Evolutionary conservation across 2,329 filamentous ascomycete species (phyloP), one percentile per base, ranked within the genome.

Genomic region (Hypoxylon sp.): DNA sequence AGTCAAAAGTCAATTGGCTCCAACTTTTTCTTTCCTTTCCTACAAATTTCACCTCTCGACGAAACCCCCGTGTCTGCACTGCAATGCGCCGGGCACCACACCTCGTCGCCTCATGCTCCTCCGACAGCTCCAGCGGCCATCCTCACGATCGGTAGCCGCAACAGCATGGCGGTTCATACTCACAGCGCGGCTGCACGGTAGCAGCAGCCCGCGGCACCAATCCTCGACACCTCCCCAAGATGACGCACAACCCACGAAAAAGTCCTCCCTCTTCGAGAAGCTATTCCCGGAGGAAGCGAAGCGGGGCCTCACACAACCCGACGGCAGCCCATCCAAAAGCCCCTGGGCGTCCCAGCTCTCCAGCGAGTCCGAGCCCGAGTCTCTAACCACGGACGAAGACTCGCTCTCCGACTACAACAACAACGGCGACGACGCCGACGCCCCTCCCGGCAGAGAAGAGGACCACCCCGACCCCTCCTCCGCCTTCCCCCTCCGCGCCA

Each of bases 251-350:
- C n/a, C 54, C 12, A 16, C 45, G 28, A 53, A 55, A 54, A 60
- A 64, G 24, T 49, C 72, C 24, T 78, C 79, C 3, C 73, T 82
- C 7, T 80, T 80, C 62, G 79, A 81, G 54, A 81, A 85, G 68
- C 80, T 89, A 0, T 88, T 88, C 68, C 86, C 86, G 4, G 83
- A 85, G 68, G 81, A 84, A 57, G 76, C 75, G 16, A 77, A 75
- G 67, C 62, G 63, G 36, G 61, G 73, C 58, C 67, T 64, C 42
- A 61, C 38, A 8, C 45, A 16, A n/a, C 61, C 16, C 57, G 57
- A 9, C 71, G 33, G 44, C 33, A 20, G 16, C 11, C 12, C 49
- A 8, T 11, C 40, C 38, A 65, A 40, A 18, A 57, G 40, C 38
- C 67, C 71, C 22, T 69, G 77, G 67, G 67, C 74, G 1, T 69